Evolutionary conservation across 1,284 basidiomycete species (phyloP), one percentile per base, ranked within the genome.

Genomic region (Ustilago curta): DNA sequence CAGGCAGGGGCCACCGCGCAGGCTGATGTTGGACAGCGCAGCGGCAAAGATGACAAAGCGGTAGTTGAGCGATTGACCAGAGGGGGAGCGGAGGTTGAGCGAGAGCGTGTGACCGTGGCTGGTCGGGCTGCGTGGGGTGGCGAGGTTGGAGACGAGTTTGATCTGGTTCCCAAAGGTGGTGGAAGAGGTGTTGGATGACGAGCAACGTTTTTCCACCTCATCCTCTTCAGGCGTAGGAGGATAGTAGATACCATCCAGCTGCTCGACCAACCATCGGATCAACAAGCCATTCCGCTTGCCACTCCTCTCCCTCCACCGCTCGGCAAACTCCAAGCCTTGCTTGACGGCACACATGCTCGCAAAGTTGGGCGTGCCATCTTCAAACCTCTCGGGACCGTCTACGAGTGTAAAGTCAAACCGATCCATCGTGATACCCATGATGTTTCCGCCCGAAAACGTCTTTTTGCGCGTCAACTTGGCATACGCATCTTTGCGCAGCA

Each of bases 11-110:
- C 63, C 62, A 9, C 69, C 69, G n/a, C 69, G 62, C 16, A 71
- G 49, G 1, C 59, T 62, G 42, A 71, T 71, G 35, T 37, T 14
- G 12, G 35, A 37, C 11, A 37, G 35, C 14, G 35, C 35, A 14
- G 35, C 35, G 11, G 35, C 35, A 37, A 37, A 91, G 89, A 91
- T 90, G 27, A 86, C 89, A 0, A 87, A 74, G 35, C 90, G 86
- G 55, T 79, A 80, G 64, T 80, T 80, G 49, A 80, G 32, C 21
- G 58, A 54, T 77, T 79, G 16, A 12, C 35, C 35, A 3, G 35
- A 1, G 35, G 35, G 35, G 4, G 35, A 37, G 35, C 77, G 56
- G 3, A 60, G 32, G 4, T 72, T 72, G 31, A 79, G 52, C 0
- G 58, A 59, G 23, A 49, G 16, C 1, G 70, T 76, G 6, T 8